A percentile compares a stretch with the other conserved stretches of the same genome.
These are phyloP conservation scores for Neurospora tetraspora DNA, from an alignment of 495 filamentous ascomycete genomes.

Conservation along the genomic window DNA sequence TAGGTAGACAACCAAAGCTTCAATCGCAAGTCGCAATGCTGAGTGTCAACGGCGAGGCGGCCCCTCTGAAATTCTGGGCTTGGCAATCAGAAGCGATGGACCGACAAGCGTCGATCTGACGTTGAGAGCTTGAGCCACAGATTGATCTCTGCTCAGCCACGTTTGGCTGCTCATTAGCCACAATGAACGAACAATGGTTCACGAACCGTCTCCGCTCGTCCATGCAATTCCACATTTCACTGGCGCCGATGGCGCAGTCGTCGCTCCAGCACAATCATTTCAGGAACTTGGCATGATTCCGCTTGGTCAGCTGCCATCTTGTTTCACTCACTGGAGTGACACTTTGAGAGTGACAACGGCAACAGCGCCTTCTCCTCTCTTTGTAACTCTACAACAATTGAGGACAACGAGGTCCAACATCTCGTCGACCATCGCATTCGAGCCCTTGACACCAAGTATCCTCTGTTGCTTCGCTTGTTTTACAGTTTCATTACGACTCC, in stretches of 20 bases:
- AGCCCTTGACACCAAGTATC: background rate
- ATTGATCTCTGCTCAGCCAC: background rate
- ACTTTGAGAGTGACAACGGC: background rate
- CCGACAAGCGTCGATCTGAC: background rate
- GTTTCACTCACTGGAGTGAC: background rate
- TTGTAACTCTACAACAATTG: background rate
- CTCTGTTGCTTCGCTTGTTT: constrained; percentile 2
- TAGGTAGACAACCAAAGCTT: background rate
- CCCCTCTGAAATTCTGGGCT: background rate
- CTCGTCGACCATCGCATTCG: background rate
- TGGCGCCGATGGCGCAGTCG: background rate
- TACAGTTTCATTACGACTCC: constrained; percentile 1
- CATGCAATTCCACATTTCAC: background rate
- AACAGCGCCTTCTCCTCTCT: background rate
- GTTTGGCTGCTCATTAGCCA: background rate
- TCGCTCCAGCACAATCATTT: background rate
- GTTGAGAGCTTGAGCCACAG: background rate
- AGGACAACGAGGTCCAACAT: background rate
- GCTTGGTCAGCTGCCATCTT: background rate
- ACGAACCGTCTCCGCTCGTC: background rate
- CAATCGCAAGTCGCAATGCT: background rate
- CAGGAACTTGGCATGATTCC: background rate
- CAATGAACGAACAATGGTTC: background rate
- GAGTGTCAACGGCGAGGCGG: background rate
- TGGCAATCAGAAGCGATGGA: background rate